Conservation (phyloP, 2,329 filamentous ascomycete genomes). For the Phialophora macrospora region DNA sequence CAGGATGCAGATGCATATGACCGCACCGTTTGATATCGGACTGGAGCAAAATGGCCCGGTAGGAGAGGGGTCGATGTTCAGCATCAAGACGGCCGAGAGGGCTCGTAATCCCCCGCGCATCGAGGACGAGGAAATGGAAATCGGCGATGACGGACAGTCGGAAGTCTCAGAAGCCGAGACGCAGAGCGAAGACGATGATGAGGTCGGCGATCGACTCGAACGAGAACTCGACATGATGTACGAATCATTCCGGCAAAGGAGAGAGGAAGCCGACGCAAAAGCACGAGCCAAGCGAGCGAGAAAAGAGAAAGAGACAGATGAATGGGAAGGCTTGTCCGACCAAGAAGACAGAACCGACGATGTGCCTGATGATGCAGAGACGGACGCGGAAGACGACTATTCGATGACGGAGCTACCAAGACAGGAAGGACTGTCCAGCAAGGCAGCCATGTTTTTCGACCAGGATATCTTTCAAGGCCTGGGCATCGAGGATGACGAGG, state of each 20-base stretch:
- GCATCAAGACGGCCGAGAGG: conserved; percentile 79
- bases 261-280: conserved; percentile 81
- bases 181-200: conserved; percentile 69
- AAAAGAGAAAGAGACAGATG: conserved; percentile 78
- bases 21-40: conserved; percentile 91
- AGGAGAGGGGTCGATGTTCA: conserved; percentile 84
- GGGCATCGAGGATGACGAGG: conserved; percentile 66
- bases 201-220: conserved; percentile 81
- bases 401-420: conserved; percentile 35
- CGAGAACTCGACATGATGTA: conserved; percentile 87
- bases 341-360: conserved; percentile 66
- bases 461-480: conserved; percentile 93
- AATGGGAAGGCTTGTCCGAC: conserved; percentile 88
- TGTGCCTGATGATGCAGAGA: conserved; percentile 42
- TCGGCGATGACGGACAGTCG: conserved; percentile 57
- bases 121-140: conserved; percentile 77
- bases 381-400: conserved; percentile 45
- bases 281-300: conserved; percentile 87
- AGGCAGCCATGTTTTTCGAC: conserved; percentile 87
- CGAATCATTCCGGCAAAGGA: conserved; percentile 78
- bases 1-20: conserved; percentile 98
- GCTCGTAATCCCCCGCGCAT: conserved; percentile 71
- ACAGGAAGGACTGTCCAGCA: conserved; percentile 70
- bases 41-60: conserved; percentile 80
- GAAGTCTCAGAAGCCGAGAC: conserved; percentile 68